Evolutionary conservation across 2,329 filamentous ascomycete species (phyloP).

Genomic region (Ploettnerulaceae sp.): DNA sequence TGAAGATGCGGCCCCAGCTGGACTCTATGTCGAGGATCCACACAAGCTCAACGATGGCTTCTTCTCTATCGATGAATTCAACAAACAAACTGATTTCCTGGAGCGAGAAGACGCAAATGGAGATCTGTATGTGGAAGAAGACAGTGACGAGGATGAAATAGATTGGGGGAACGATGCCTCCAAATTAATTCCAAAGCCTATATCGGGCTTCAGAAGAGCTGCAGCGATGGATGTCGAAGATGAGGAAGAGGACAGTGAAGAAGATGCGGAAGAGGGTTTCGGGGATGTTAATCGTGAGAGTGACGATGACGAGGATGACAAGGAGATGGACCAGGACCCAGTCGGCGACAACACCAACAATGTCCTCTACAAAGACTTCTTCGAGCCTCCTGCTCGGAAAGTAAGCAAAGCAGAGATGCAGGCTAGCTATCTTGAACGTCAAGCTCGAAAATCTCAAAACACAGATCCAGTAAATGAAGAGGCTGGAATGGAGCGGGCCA

Average conservation of each 20-base stretch:
- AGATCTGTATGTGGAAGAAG: slow-evolving; percentile 67
- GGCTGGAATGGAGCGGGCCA: slow-evolving; percentile 72
- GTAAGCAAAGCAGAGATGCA: slow-evolving; percentile 47
- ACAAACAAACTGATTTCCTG: slow-evolving; percentile 83
- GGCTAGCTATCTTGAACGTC: slow-evolving; percentile 36
- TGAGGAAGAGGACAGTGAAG: slow-evolving; percentile 49
- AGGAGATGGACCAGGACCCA: slow-evolving; percentile 51
- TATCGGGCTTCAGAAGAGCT: slow-evolving; percentile 31
- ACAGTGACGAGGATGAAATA: slow-evolving; percentile 78
- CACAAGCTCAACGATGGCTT: slow-evolving; percentile 94
- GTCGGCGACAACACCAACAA: slow-evolving; percentile 72
- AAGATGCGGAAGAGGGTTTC: slow-evolving; percentile 72
- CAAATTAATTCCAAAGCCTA: slow-evolving; percentile 33
- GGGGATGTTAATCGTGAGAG: slow-evolving; percentile 68
- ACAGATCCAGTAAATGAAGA: slow-evolving; percentile 46
- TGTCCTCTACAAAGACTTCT: slow-evolving; percentile 89
- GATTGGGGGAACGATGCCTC: slow-evolving; percentile 83
- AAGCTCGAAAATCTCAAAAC: slow-evolving; percentile 35
- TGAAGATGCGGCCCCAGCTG: slow-evolving; percentile 43
- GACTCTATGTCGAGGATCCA: slow-evolving; percentile 64
- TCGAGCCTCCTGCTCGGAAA: slow-evolving; percentile 77
- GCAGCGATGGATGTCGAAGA: slow-evolving; percentile 34
- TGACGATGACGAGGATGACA: slow-evolving; percentile 56
- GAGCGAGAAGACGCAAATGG: slow-evolving; percentile 79
- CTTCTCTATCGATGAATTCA: slow-evolving; percentile 97